Percentiles rank a stretch among this genome's conserved stretches.
Evolutionary conservation across 2,329 filamentous ascomycete species (phyloP).

Genomic region (Rutstroemia sp.): DNA sequence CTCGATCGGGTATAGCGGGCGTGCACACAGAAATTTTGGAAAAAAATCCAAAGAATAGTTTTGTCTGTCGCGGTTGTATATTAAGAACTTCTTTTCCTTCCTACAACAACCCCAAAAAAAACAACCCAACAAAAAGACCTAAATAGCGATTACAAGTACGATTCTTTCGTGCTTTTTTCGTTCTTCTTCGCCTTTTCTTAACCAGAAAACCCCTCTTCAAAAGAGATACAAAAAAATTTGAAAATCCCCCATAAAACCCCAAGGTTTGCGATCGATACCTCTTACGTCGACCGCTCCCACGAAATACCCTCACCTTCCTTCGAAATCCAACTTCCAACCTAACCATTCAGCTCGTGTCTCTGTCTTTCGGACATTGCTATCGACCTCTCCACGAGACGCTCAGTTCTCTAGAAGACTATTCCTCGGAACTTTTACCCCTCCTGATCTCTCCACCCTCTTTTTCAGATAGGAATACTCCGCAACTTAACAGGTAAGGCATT

Average conservation of each 20-base stretch:
- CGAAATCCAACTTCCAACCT: neutral
- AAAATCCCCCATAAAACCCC: constrained; percentile 30
- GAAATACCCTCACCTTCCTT: constrained; percentile 8
- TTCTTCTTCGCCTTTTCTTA: constrained; percentile 29
- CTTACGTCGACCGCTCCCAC: constrained; percentile 1
- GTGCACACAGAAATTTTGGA: constrained; percentile 13
- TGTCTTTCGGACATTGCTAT: constrained; percentile 16
- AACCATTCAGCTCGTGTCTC: neutral
- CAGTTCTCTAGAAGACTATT: constrained; percentile 18
- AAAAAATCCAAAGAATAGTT: constrained; percentile 8
- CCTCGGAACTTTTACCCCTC: constrained; percentile 11
- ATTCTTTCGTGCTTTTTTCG: constrained; percentile 28
- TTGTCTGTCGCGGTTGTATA: constrained; percentile 13
- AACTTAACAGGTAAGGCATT: constrained; percentile 19
- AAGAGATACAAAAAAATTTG: constrained; percentile 33
- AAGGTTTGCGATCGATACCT: constrained; percentile 23
- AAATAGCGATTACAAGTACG: constrained; percentile 29
- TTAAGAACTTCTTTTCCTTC: constrained; percentile 11
- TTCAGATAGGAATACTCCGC: constrained; percentile 17
- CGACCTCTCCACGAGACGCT: neutral
- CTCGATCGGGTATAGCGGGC: neutral
- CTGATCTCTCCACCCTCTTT: constrained; percentile 9
- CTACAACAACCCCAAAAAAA: constrained; percentile 12
- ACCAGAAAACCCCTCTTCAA: constrained; percentile 27
- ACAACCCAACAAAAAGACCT: constrained; percentile 13